Percentiles rank a stretch among this genome's conserved stretches.
Evolutionary conservation across 1,284 basidiomycete species (phyloP).

Genomic region (Microbotryum intermedium): DNA sequence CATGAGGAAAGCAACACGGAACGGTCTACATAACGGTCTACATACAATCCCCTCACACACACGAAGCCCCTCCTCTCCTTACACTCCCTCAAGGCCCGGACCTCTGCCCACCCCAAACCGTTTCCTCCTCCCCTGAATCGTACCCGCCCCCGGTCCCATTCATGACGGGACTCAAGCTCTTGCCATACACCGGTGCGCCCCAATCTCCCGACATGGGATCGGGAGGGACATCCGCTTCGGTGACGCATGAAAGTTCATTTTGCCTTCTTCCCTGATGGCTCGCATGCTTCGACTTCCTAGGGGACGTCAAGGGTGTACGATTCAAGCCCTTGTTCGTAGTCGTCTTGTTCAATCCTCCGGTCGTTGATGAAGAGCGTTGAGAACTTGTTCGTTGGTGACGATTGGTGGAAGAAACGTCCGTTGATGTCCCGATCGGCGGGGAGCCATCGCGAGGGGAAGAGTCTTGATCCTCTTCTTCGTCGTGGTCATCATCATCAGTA

Average conservation of each 20-base stretch:
- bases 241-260: constrained; percentile 11
- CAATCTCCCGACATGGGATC: constrained; percentile 29
- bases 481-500: too few species aligned
- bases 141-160: constrained; percentile 15
- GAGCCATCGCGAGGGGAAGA: not conserved
- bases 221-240: constrained; percentile 7
- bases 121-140: constrained; percentile 16
- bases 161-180: constrained; percentile 8
- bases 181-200: constrained; percentile 12
- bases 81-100: too few species aligned
- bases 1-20: too few species aligned
- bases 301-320: not conserved
- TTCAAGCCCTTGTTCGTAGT: not conserved
- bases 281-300: not conserved
- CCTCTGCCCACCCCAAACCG: too few species aligned
- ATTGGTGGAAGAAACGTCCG: not conserved
- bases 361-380: constrained; percentile 10
- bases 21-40: too few species aligned
- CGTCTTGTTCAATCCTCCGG: not conserved
- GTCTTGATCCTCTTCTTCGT: not conserved
- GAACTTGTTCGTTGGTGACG: constrained; percentile 9
- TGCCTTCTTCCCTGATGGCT: not conserved
- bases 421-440: not conserved
- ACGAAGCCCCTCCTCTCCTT: too few species aligned
- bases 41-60: too few species aligned